These are phyloP conservation scores for Trapa incisa DNA, from an alignment of 345 rosid species.

Conservation along the genomic window DNA sequence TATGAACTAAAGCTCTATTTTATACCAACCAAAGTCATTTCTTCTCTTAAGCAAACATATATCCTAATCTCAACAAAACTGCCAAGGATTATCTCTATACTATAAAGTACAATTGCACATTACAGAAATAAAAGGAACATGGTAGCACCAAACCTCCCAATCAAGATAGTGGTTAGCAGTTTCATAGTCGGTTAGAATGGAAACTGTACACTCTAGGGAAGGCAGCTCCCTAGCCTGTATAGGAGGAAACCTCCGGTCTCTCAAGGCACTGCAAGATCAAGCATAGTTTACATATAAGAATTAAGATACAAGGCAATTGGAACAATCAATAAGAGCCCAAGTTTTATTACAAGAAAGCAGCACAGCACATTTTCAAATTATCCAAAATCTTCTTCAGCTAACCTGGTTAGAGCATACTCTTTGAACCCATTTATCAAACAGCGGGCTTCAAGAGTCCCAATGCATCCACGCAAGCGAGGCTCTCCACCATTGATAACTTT, in stretches of 20 bases:
- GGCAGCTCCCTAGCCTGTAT: conserved; percentile 92
- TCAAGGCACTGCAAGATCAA: conserved; percentile 62
- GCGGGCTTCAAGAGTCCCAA: conserved; percentile 89
- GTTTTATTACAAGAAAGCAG: background rate
- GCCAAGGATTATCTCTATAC: background rate
- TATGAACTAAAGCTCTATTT: background rate
- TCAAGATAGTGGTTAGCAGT: conserved; percentile 66
- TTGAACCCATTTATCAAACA: conserved; percentile 66
- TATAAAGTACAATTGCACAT: background rate
- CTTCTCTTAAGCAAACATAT: background rate
- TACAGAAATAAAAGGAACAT: background rate
- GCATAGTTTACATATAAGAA: background rate
- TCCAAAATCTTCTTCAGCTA: conserved; percentile 3
- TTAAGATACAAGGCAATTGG: background rate
- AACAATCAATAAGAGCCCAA: background rate
- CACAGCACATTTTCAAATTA: background rate
- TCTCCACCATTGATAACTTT: conserved; percentile 72
- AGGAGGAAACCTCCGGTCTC: conserved; percentile 93
- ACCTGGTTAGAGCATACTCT: conserved; percentile 97
- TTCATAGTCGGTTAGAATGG: conserved; percentile 75
- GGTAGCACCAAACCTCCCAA: conserved; percentile 67
- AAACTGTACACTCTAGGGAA: conserved; percentile 78
- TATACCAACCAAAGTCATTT: background rate
- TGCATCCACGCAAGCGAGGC: conserved; percentile 97
- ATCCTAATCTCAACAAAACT: background rate